Conservation (phyloP, 257 asterid species). For the Thymus mandschuricus region DNA sequence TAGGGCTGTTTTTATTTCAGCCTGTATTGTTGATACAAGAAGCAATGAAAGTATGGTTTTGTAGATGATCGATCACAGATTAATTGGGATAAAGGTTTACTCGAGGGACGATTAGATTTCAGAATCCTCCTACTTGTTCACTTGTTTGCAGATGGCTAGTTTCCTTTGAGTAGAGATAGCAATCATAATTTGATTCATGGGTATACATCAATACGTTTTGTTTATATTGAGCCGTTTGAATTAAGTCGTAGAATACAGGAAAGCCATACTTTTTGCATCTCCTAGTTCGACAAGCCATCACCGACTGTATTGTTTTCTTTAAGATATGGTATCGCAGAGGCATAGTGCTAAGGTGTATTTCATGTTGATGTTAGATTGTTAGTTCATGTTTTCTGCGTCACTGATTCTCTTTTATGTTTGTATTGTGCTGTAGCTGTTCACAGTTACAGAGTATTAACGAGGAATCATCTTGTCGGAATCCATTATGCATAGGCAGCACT, state of each 20-base stretch:
- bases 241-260: neutral
- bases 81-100: neutral
- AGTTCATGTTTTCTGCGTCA: constrained; percentile 1
- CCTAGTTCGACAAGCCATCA: neutral
- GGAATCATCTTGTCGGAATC: constrained; percentile 12
- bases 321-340: neutral
- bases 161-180: neutral
- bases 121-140: neutral
- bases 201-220: neutral
- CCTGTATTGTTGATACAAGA: neutral
- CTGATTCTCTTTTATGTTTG: neutral
- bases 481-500: constrained; percentile 77
- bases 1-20: neutral
- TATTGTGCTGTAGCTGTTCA: constrained; percentile 30
- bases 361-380: neutral
- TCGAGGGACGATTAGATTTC: neutral
- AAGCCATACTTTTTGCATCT: neutral
- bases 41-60: neutral
- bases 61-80: neutral
- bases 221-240: neutral
- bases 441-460: constrained; percentile 15
- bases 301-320: neutral
- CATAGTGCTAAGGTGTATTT: neutral
- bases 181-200: constrained; percentile 1
- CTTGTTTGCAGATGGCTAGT: neutral